Percentiles rank a stretch among this genome's conserved stretches.
Conservation (phyloP, 306 rosid species). For the Chamaecrista fasciculata region DNA sequence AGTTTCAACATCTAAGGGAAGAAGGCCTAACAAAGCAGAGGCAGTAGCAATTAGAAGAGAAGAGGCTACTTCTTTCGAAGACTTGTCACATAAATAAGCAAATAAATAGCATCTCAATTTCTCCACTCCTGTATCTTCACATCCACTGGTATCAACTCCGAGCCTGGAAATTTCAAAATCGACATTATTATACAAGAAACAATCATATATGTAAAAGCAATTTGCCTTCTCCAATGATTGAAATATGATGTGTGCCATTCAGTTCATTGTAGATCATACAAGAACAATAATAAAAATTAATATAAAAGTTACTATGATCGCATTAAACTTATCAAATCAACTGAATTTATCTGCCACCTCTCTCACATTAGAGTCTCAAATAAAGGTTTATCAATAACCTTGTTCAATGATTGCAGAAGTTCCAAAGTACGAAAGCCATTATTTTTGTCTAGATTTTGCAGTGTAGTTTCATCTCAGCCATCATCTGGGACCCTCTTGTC, state of each 20-base stretch:
- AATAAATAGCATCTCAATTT: slow-evolving; percentile 50
- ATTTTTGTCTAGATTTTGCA: not conserved
- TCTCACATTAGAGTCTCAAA: not conserved
- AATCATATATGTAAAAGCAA: not conserved
- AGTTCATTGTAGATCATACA: not conserved
- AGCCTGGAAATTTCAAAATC: slow-evolving; percentile 47
- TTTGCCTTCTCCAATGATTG: not conserved
- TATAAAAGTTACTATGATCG: not conserved
- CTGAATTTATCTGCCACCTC: not conserved
- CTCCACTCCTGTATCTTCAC: slow-evolving; percentile 58
- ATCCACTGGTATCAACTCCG: slow-evolving; percentile 67
- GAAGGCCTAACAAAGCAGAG: slow-evolving; percentile 52
- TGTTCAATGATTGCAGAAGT: not conserved
- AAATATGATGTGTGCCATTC: not conserved
- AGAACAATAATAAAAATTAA: not conserved
- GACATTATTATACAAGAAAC: slow-evolving; percentile 13
- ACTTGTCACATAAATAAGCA: slow-evolving; percentile 37
- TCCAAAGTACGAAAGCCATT: not conserved
- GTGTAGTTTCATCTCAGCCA: not conserved
- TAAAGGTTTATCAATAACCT: not conserved
- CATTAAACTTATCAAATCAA: not conserved
- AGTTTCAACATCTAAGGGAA: slow-evolving; percentile 54
- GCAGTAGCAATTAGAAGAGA: slow-evolving; percentile 59
- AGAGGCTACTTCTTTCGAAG: slow-evolving; percentile 38
- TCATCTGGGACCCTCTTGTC: too few relatives aligned